Base-by-base conservation (phyloP, 2,329 filamentous ascomycete species). In the Amphichorda felina region DNA sequence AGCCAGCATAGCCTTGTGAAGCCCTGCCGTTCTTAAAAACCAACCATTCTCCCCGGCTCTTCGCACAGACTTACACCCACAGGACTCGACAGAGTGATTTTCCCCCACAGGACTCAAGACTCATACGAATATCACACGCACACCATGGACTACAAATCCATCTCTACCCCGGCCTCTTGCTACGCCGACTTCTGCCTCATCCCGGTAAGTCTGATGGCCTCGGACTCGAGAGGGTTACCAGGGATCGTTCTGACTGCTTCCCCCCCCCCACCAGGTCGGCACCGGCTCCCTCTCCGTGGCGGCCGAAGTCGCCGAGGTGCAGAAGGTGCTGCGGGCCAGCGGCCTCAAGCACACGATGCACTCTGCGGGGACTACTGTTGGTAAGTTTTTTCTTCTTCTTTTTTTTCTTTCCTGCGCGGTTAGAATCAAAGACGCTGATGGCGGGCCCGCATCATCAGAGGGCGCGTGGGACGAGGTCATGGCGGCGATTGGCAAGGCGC, bases 121-220 rank as follows among this genome's bases (percentile, higher is more conserved):
- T 24, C 10, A 10, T 24, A 24, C 21, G 21, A 24, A 10, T 24
- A 24, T 24, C 10, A 10, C 6, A 24, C 21, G 21, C 21, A 6
- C 21, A 24, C 21, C 21, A 63, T 62, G 55, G 60, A 68, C 44
- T 74, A 72, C 55, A 50, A 56, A 19, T 54, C 54, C 28, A 51
- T 78, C 36, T 48, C 68, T 21, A 89, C 85, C 1, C 88, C 88
- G 4, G 64, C 72, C 38, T 64, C 76, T 38, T 93, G 85, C 60
- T 85, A 81, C 37, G 88, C 82, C 39, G 88, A 95, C 61, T 94
- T 95, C 56, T 95, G 88, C 57, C 68, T 95, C 45, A 81, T 95
- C 41, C 88, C 88, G 2, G 79, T 83, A 51, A 40, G 72, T 61
- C 24, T 18, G n/a, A n/a, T n/a, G n/a, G n/a, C n/a, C n/a, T n/a